Base-by-base conservation (phyloP, 192 early-diverging fungal genomes). In the Borealophlyctis nickersoniae region DNA sequence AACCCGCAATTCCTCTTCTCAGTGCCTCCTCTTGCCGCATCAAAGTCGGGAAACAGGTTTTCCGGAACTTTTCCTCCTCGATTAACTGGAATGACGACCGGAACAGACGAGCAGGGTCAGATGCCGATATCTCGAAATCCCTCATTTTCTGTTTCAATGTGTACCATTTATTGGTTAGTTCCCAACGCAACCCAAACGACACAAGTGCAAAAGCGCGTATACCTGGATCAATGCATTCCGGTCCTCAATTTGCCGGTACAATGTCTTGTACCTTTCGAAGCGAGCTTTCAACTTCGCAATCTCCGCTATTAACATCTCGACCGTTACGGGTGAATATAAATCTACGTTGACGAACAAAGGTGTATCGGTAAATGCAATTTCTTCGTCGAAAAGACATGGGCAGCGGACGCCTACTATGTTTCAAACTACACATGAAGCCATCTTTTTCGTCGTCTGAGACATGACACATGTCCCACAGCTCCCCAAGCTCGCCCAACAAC, bases 31-130 rank as follows among this genome's bases (percentile, higher is more conserved):
- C 91, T 67, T 88, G 63, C 30, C 77, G 80, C 14, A 90, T 57
- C 14, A 93, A 66, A 1, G 80, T 89, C 26, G 91, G 91, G 57
- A 84, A 87, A 31, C 88, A 89, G 0, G 85, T 79, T 49, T 90
- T 90, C 29, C 91, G 65, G 73, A 88, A 93, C 68, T 82, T 80
- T 45, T 92, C 91, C 66, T 93, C 91, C 67, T 93, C 90, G 27
- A 88, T 60, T n/a, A 93, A 71, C 62, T 83, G 86, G 70, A 93
- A 92, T 0, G 89, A 91, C 23, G 80, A 71, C 53, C 83, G 75
- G 55, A 89, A 89, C 23, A 93, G 69, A 29, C 91, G 73, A 30
- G 77, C 74, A 9, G 91, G 91, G 58, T 93, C 89, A 0, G 81
- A 87, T 1, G 91, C 91, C 0, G 81, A 76, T 49, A 77, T 79